Conservation (phyloP, 805 yeast genomes). For the Candida maesae region DNA sequence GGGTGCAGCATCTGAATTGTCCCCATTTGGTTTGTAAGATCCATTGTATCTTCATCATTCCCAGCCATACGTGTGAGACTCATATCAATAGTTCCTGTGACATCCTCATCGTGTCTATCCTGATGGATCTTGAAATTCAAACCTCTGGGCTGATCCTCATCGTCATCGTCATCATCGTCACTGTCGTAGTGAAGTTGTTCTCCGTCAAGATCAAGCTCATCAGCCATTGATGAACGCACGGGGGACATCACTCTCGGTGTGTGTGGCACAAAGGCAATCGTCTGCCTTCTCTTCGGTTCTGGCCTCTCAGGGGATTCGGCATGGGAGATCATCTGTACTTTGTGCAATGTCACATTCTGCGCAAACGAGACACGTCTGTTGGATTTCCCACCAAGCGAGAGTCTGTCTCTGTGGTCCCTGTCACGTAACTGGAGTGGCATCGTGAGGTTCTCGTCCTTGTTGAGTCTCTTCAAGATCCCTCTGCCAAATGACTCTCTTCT, state of each 20-base stretch:
- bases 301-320: slow-evolving; percentile 12
- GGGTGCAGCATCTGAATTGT: slow-evolving; percentile 16
- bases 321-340: slow-evolving; percentile 22
- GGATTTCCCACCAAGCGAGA: slow-evolving; percentile 11
- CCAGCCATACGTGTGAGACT: slow-evolving; percentile 13
- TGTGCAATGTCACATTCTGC: slow-evolving; percentile 30
- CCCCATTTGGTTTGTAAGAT: slow-evolving; percentile 26
- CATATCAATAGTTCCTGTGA: slow-evolving; percentile 21
- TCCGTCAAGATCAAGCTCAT: slow-evolving; percentile 12
- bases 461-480: slow-evolving; percentile 24
- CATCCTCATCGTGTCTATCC: slow-evolving; percentile 15
- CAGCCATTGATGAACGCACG: background rate
- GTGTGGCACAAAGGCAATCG: slow-evolving; percentile 24
- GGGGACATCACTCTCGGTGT: slow-evolving; percentile 11
- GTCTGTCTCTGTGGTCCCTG: slow-evolving; percentile 11
- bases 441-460: slow-evolving; percentile 16
- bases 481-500: slow-evolving; percentile 24
- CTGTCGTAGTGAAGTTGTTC: slow-evolving; percentile 24
- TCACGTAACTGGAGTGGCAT: slow-evolving; percentile 18
- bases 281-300: slow-evolving; percentile 27
- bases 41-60: slow-evolving; percentile 26
- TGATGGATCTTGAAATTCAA: slow-evolving; percentile 20
- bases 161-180: slow-evolving; percentile 27
- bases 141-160: slow-evolving; percentile 21
- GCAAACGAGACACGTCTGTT: slow-evolving; percentile 29